Evolutionary conservation across 495 filamentous ascomycete species (phyloP), one percentile per base, ranked within the genome.

Genomic region (Friedmanniomyces endolithicus): DNA sequence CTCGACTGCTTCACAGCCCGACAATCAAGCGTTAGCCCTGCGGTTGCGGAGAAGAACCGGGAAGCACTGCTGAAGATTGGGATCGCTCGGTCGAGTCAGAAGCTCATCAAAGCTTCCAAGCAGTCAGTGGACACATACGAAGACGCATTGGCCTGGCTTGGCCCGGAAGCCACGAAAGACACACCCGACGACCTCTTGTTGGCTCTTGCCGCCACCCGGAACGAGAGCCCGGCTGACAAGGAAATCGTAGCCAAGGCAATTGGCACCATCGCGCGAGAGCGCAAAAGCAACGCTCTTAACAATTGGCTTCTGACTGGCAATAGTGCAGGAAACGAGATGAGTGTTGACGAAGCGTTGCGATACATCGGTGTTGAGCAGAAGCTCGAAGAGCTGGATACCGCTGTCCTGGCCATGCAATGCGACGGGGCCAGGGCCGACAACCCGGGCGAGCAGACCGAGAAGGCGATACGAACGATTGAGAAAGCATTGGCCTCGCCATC

Each of bases 61-160:
- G 63, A 69, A 39, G 71, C 73, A 24, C 66, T 85, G 24, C 74
- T 75, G 63, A 73, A 76, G 48, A 81, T 85, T 54, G 81, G 77
- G 2, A 57, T 72, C 39, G 69, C 67, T 35, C 72, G 75, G 24
- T 57, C 61, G 19, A 85, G 78, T 59, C 63, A 76, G 31, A 70
- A 65, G 23, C 77, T 85, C 37, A 73, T 75, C 60, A 68, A 73
- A 39, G 74, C 74, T 2, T 75, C 80, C 7, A 74, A 78, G 59
- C 74, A 82, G 50, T 72, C 77, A 76, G 72, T 85, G n/a, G 70
- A 76, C 31, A 83, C 71, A 16, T 78, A 78, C 48, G 75, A 80
- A 50, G 80, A 84, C 63, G 81, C 82, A 3, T 66, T 81, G 17
- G 64, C 75, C 6, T 85, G 74, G 63, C 68, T 85, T 19, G 61